Percentiles rank a stretch among this genome's conserved stretches.
These are phyloP conservation scores for sunflower (Helianthus annuus) DNA, from an alignment of 129 eudicot species.

Conservation along the genomic window DNA sequence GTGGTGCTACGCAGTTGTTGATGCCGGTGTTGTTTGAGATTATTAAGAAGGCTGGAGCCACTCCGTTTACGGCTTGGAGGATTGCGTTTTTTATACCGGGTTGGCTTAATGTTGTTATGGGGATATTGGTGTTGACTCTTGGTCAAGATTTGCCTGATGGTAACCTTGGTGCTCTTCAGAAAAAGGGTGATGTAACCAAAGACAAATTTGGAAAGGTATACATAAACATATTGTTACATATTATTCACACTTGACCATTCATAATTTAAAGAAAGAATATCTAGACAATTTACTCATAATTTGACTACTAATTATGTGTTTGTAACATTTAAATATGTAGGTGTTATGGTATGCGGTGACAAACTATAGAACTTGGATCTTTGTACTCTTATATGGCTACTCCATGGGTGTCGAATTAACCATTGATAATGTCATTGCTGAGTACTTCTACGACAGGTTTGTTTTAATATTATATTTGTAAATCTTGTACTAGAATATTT, in stretches of 20 bases:
- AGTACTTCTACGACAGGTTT: slow-evolving; percentile 67
- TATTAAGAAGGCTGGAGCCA: slow-evolving; percentile 43
- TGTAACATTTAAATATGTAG: slow-evolving; percentile 7
- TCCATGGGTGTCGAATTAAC: slow-evolving; percentile 68
- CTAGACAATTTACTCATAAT: too few relatives aligned
- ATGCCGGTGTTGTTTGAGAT: slow-evolving; percentile 58
- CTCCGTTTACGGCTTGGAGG: slow-evolving; percentile 64
- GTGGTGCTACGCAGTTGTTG: slow-evolving; percentile 59
- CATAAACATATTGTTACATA: not conserved
- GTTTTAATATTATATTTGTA: not conserved
- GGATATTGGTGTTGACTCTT: slow-evolving; percentile 50
- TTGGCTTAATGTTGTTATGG: slow-evolving; percentile 55
- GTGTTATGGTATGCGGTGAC: slow-evolving; percentile 66
- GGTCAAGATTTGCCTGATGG: slow-evolving; percentile 78
- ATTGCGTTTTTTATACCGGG: slow-evolving; percentile 64
- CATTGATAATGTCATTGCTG: slow-evolving; percentile 62
- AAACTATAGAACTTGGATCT: slow-evolving; percentile 68
- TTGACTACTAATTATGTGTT: too few relatives aligned
- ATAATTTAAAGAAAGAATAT: too few relatives aligned
- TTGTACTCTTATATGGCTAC: slow-evolving; percentile 62
- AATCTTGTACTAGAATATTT: not conserved
- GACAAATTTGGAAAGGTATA: slow-evolving; percentile 59
- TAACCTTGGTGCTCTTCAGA: slow-evolving; percentile 48
- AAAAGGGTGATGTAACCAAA: slow-evolving; percentile 47
- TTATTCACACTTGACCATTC: too few relatives aligned